Conservation (phyloP, 305 asterid species). For the Fraxinus velutina region DNA sequence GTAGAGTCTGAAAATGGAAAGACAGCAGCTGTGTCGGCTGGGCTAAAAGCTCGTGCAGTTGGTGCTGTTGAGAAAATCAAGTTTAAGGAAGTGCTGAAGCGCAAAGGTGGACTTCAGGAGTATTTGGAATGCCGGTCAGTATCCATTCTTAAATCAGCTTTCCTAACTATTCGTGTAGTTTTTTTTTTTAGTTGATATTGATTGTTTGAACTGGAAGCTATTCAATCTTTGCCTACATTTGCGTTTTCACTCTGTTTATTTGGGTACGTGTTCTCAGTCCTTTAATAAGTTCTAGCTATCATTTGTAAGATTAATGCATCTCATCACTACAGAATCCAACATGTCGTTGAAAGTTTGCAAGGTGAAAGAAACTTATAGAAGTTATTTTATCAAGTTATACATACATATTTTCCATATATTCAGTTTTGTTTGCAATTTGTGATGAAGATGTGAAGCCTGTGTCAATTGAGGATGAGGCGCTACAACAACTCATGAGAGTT, state of each 20-base stretch:
- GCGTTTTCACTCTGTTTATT: constrained; percentile 13
- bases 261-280: not conserved
- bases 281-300: constrained; percentile 7
- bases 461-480: constrained; percentile 2
- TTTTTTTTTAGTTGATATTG: constrained; percentile 1
- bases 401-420: not conserved
- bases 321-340: constrained; percentile 7
- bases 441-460: constrained; percentile 10
- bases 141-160: constrained; percentile 1
- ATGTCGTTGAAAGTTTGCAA: not conserved
- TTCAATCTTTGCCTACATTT: constrained; percentile 14
- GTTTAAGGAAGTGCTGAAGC: constrained; percentile 87
- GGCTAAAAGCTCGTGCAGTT: constrained; percentile 81
- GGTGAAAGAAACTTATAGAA: constrained; percentile 11
- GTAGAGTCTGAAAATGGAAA: constrained; percentile 65
- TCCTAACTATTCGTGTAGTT: constrained; percentile 16
- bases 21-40: constrained; percentile 82
- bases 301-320: constrained; percentile 7
- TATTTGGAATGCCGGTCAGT: constrained; percentile 92
- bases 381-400: constrained; percentile 7
- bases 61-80: constrained; percentile 84
- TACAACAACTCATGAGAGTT: constrained; percentile 8
- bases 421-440: constrained; percentile 13
- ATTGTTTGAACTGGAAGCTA: constrained; percentile 2
- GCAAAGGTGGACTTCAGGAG: constrained; percentile 94